phyloP scores from a whole-genome alignment of 2,329 filamentous ascomycete species.

The Mollisia scopiformis region DNA sequence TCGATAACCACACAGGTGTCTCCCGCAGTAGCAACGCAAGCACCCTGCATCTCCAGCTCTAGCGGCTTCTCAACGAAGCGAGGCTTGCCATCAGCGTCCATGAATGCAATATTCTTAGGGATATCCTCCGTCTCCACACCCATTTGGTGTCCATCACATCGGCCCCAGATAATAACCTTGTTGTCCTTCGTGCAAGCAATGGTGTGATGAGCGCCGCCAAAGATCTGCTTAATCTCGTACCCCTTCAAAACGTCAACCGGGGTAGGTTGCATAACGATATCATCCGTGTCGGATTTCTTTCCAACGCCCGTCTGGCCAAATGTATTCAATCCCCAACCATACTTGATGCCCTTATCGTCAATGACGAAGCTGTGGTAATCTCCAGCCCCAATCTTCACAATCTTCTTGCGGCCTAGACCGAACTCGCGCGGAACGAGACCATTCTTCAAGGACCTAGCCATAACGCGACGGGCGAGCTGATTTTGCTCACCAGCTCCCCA shows the following conservation, averaged over 20 bases:
- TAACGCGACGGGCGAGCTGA: conserved; percentile 59
- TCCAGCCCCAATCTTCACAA: conserved; percentile 54
- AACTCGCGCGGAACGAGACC: conserved; percentile 35
- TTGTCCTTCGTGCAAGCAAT: conserved; percentile 61
- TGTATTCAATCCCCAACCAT: conserved; percentile 85
- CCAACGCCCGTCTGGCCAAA: conserved; percentile 78
- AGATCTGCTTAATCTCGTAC: conserved; percentile 67
- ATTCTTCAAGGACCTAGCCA: conserved; percentile 29
- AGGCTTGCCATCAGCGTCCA: conserved; percentile 66
- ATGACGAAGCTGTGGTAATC: conserved; percentile 83
- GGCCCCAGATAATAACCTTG: conserved; percentile 63
- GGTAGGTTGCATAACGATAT: conserved; percentile 73
- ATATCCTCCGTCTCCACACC: conserved; percentile 61
- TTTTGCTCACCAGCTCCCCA: conserved; percentile 72
- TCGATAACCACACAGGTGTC: conserved; percentile 77
- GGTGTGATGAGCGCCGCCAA: conserved; percentile 78
- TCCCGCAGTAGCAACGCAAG: conserved; percentile 64
- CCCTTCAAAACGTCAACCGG: conserved; percentile 66
- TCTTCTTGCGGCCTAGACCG: conserved; percentile 36
- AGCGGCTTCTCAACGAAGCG: conserved; percentile 73
- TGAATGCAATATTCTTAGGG: conserved; percentile 60
- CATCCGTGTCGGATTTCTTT: conserved; percentile 65
- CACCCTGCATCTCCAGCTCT: conserved; percentile 57
- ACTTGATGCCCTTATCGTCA: conserved; percentile 69
- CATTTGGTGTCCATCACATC: conserved; percentile 54